Evolutionary conservation across 2,329 filamentous ascomycete species (phyloP).

Genomic region (Emmonsiellopsis sp.): DNA sequence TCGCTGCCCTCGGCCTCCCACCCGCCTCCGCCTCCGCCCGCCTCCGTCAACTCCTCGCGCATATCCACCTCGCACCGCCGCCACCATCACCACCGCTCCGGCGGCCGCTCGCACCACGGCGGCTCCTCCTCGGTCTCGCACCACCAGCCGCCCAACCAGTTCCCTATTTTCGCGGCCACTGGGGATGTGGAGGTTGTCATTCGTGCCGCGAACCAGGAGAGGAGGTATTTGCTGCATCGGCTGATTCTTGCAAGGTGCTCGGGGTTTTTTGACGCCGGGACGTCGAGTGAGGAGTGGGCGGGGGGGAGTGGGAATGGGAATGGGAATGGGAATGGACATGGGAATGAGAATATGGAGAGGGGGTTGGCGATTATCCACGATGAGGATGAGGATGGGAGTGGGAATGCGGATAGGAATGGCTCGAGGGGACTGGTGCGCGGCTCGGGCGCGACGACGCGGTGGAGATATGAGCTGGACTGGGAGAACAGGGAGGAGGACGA

Average conservation of each 20-base stretch:
- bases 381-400: slow-evolving; percentile 25
- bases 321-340: slow-evolving; percentile 23
- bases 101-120: slow-evolving; percentile 56
- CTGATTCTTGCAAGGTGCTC: slow-evolving; percentile 84
- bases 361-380: slow-evolving; percentile 24
- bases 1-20: slow-evolving; percentile 33
- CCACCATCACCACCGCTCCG: slow-evolving; percentile 56
- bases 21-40: slow-evolving; percentile 41
- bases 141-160: slow-evolving; percentile 73
- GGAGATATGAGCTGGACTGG: slow-evolving; percentile 82
- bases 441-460: slow-evolving; percentile 49
- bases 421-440: slow-evolving; percentile 18
- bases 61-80: slow-evolving; percentile 1
- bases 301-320: slow-evolving; percentile 46
- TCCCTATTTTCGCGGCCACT: slow-evolving; percentile 79
- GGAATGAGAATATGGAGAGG: slow-evolving; percentile 37
- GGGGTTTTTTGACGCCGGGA: slow-evolving; percentile 85
- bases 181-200: slow-evolving; percentile 90
- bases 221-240: slow-evolving; percentile 76
- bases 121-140: slow-evolving; percentile 47
- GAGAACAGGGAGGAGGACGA: slow-evolving; percentile 60
- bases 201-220: slow-evolving; percentile 57
- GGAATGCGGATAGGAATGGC: slow-evolving; percentile 7
- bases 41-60: slow-evolving; percentile 48
- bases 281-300: slow-evolving; percentile 64